Percentiles rank a stretch among this genome's conserved stretches.
Conservation (phyloP, 2,329 filamentous ascomycete genomes). For the Orbilia javanica region DNA sequence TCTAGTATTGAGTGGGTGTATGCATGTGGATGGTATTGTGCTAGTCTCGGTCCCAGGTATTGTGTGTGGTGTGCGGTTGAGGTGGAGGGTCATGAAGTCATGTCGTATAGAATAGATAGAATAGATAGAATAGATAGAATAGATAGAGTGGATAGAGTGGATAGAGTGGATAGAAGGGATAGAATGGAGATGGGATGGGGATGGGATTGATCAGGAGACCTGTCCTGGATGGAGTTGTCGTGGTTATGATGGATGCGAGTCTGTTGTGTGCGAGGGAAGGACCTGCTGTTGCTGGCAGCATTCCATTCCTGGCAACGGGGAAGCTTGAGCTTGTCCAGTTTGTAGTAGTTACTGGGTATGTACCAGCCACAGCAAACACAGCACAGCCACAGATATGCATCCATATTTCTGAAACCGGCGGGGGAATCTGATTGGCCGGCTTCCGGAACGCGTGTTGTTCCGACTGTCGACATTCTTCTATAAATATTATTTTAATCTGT, state of each 20-base stretch:
- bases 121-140: too few species aligned
- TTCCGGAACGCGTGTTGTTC: background rate
- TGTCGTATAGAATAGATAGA: too few species aligned
- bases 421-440: background rate
- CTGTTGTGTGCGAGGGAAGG: conserved; percentile 40
- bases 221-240: conserved; percentile 4
- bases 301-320: background rate
- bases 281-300: background rate
- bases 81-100: too few species aligned
- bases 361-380: background rate
- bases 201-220: conserved; percentile 23
- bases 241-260: background rate
- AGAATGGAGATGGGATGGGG: background rate
- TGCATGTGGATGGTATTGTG: too few species aligned
- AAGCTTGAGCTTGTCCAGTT: conserved; percentile 11
- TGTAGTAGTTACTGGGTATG: too few species aligned
- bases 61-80: too few species aligned
- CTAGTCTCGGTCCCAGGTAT: too few species aligned
- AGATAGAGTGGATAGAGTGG: too few species aligned
- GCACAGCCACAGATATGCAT: conserved; percentile 18
- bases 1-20: too few species aligned
- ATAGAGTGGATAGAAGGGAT: background rate
- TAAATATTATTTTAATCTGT: too few species aligned
- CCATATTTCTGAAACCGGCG: background rate
- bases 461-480: too few species aligned